Evolutionary conservation across 768 basidiomycete species (phyloP).

Genomic region (Galerina marginata): DNA sequence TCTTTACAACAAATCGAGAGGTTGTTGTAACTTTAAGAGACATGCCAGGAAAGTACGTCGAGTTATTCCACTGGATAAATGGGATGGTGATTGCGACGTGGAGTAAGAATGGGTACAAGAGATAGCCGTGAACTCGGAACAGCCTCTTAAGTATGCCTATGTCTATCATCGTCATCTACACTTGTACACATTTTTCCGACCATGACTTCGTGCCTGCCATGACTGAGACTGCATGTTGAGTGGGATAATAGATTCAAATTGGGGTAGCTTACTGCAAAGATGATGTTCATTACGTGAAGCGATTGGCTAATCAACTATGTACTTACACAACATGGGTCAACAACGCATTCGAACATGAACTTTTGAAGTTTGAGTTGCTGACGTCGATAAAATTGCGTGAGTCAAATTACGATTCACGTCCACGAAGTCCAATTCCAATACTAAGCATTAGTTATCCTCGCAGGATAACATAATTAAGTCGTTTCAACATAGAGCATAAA

Average conservation of each 20-base stretch:
- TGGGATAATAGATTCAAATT: conserved; percentile 15
- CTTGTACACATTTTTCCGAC: background rate
- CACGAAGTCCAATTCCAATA: no score
- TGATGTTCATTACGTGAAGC: conserved; percentile 3
- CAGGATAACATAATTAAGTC: no score
- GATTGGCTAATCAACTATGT: background rate
- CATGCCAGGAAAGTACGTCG: conserved; percentile 20
- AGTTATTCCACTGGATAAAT: background rate
- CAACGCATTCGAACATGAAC: no score
- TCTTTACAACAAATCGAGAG: conserved; percentile 77
- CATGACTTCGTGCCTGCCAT: conserved; percentile 5
- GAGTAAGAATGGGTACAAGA: conserved; percentile 5
- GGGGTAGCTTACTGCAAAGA: background rate
- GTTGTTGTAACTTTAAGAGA: conserved; percentile 32
- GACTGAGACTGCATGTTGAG: conserved; percentile 5
- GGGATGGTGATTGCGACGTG: conserved; percentile 9
- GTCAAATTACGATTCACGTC: no score
- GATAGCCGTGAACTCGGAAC: background rate
- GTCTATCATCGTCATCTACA: conserved; percentile 13
- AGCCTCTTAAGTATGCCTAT: conserved; percentile 14
- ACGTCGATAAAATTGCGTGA: no score
- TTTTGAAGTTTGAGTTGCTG: no score
- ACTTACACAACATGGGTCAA: no score
- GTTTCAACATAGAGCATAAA: no score
- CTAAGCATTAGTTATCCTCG: no score